Percentiles rank a stretch among this genome's conserved stretches.
Conservation (phyloP, 2,329 filamentous ascomycete genomes). For the Rhinocladiella mackenziei region DNA sequence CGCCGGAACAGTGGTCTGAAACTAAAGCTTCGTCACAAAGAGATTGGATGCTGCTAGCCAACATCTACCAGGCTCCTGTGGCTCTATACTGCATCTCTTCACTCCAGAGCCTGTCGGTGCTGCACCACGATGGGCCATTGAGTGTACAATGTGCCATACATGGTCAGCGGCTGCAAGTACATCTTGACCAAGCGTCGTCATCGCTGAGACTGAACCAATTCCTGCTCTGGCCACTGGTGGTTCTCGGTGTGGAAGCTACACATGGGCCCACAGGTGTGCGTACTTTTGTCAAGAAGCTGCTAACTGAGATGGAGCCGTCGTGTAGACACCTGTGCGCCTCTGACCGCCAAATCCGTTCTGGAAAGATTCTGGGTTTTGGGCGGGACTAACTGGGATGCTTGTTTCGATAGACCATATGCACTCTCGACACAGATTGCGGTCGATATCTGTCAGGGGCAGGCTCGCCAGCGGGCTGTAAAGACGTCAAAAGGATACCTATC, state of each 20-base stretch:
- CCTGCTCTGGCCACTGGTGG: conserved; percentile 34
- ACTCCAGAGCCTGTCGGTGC: conserved; percentile 34
- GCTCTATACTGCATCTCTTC: conserved; percentile 39
- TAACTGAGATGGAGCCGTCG: conserved; percentile 31
- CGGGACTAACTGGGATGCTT: conserved; percentile 37
- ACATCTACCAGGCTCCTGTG: conserved; percentile 34
- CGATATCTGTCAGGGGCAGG: neutral
- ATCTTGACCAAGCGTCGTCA: conserved; percentile 24
- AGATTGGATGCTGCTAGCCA: conserved; percentile 33
- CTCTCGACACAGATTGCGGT: conserved; percentile 25
- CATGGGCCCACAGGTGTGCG: conserved; percentile 24
- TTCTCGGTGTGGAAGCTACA: conserved; percentile 37
- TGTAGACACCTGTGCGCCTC: conserved; percentile 33
- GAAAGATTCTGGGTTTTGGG: conserved; percentile 37
- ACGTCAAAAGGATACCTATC: too few relatives aligned
- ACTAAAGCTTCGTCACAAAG: conserved; percentile 29
- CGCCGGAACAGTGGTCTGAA: conserved; percentile 32
- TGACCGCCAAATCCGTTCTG: conserved; percentile 34
- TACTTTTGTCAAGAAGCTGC: conserved; percentile 31
- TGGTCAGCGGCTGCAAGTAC: conserved; percentile 19
- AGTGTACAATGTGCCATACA: conserved; percentile 11
- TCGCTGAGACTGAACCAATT: conserved; percentile 28
- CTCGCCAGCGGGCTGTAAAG: too few relatives aligned
- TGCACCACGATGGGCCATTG: conserved; percentile 27
- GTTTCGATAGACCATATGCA: conserved; percentile 37